Base-by-base conservation (phyloP, 257 asterid species). In the Marsdenia floribunda region DNA sequence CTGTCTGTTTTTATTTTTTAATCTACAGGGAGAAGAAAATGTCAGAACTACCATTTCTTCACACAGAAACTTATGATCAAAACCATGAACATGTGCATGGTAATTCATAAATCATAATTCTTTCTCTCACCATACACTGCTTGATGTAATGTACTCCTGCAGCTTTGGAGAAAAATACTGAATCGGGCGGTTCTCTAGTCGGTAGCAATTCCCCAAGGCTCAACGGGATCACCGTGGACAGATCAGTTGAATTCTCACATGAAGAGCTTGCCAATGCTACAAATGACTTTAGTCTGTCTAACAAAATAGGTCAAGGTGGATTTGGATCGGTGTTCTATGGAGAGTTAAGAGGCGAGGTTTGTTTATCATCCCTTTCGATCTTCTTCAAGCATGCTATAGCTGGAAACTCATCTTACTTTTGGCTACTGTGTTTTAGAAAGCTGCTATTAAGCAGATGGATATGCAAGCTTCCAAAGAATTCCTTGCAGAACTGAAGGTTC, bases 381-480 rank as follows among this genome's bases (percentile, higher is more conserved):
- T 50, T 26, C 49, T 29, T 29, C 33, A 29, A 29, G 33, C 33
- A 19, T 2, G 60, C 42, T 24, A n/a, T n/a, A n/a, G 60, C 33
- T 29, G 1, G 33, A 29, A 29, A 29, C 33, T 29, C 33, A 29
- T 29, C 33, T 29, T 29, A 29, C 33, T 29, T 29, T 29, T 29
- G 33, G 33, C 33, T 29, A 29, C 33, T 29, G 33, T 29, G 33
- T 29, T 29, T 29, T 29, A 29, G 97, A 86, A 85, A 87, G 97
- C 96, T 75, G 98, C 92, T 6, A 81, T 93, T 49, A 90, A 90
- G 87, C 85, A 88, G 85, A 89, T 92, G 98, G 96, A 90, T 73
- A 90, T 90, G 98, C 93, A 90, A 86, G 98, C 96, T 67, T 85
- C 98, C 10, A 90, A 88, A 82, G 96, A 90, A 70, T 92, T 92